Base-by-base conservation (phyloP, 345 rosid species). In the Euphorbia tirucalli region DNA sequence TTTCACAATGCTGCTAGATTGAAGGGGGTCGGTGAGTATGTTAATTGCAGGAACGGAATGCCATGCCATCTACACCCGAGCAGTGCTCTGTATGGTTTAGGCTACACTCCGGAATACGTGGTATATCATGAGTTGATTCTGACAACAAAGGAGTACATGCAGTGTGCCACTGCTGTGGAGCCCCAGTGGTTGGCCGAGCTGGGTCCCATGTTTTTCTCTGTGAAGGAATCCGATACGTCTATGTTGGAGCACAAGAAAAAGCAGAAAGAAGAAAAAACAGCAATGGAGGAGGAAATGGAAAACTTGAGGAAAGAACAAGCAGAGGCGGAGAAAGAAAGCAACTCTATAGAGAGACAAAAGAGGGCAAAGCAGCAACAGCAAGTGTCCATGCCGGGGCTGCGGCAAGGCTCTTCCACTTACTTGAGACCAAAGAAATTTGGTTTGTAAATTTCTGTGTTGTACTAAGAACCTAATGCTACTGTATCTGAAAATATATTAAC, bases 211-310 rank as follows among this genome's bases (percentile, higher is more conserved):
- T 95, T 95, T 68, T 95, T 95, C 73, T 89, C 98, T 0, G 96
- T 92, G 10, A 95, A 95, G 81, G 99, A 92, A 16, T 92, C 99
- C 0, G 94, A 95, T 63, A 89, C 93, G 0, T 89, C 97, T 0
- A 79, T 92, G 90, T 66, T 89, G 79, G 99, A 90, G 82, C 99
- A 92, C 76, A 95, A 90, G 79, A 92, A 87, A 74, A 95, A 79
- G 74, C 95, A 94, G 79, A 92, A 92, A 81, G 89, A 89, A 75
- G 94, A 87, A 61, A 95, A 92, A 79, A 83, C 96, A 1, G 96
- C 96, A 0, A 92, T 92, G 99, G 99, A 92, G 77, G 93, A 88
- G 86, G 97, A 92, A 72, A 89, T 90, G 97, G 99, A 92, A 71
- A 88, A 81, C 71, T 69, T 90, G 85, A 89, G 97, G 80, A 92